Evolutionary conservation across 352 stramenopile species (phyloP).

Genomic region (Pythium volutum): DNA sequence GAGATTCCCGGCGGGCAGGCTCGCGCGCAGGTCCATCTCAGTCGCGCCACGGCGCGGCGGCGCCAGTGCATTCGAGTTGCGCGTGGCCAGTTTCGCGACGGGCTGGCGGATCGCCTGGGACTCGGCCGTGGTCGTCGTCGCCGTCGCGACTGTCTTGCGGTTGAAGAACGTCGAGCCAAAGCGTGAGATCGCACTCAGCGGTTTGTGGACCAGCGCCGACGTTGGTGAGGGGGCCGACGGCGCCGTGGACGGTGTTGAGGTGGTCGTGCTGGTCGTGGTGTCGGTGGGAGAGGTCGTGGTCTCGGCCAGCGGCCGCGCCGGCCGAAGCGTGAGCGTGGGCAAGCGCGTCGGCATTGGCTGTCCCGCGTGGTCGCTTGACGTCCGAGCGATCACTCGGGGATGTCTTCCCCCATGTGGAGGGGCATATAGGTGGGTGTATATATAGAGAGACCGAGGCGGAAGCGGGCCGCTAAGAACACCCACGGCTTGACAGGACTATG

Average conservation of each 20-base stretch:
- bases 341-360: constrained; percentile 10
- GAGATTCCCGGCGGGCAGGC: background rate
- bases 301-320: background rate
- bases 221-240: background rate
- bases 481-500: too few species aligned
- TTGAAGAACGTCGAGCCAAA: constrained; percentile 20
- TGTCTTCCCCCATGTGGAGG: too few species aligned
- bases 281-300: background rate
- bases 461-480: too few species aligned
- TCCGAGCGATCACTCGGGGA: background rate
- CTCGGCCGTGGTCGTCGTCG: background rate
- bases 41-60: constrained; percentile 4
- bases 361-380: background rate
- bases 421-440: too few species aligned
- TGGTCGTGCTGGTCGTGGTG: too few species aligned
- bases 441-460: too few species aligned
- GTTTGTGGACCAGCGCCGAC: constrained; percentile 14
- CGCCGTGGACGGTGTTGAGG: background rate
- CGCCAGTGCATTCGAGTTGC: background rate
- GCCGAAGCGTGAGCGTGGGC: constrained; percentile 10
- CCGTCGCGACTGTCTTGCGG: constrained; percentile 10
- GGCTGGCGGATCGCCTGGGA: too few species aligned
- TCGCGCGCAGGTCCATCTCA: constrained; percentile 3
- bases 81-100: background rate
- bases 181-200: constrained; percentile 12